Base-by-base conservation (phyloP, 2,329 filamentous ascomycete species). In the Aureobasidium sp. region DNA sequence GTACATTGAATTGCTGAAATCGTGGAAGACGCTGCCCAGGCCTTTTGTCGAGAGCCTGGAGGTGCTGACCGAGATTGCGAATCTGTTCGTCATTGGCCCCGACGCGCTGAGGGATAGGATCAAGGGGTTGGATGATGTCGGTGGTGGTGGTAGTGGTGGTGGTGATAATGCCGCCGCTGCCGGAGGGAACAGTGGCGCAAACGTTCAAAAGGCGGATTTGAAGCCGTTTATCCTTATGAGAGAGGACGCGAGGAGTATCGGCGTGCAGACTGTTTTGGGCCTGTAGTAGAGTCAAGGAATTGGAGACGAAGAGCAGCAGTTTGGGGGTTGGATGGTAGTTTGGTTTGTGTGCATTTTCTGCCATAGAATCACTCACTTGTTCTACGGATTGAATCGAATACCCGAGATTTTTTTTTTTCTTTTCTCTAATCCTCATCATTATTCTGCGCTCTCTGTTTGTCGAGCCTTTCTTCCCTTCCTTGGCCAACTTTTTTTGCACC, bases 21-120 rank as follows among this genome's bases (percentile, higher is more conserved):
- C 85, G 35, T 97, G 91, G 90, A 83, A 88, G 13, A 46, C 13
- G 0, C 47, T 79, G 42, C 84, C 85, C 51, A 50, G 53, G n/a
- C 33, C 81, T 25, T 83, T 79, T 54, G 67, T 72, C 50, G 67
- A 68, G 10, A 77, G 77, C 63, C 83, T 96, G 65, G 93, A 99
- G 76, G 83, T 96, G 47, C 76, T 99, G 62, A 87, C 90, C 27
- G 94, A 99, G 78, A 90, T 99, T 61, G 93, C 92, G 11, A 96
- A 92, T 69, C 76, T 99, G 57, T 99, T 99, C 72, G 95, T 99
- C 64, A 90, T 99, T 68, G 90, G 90, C 2, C 77, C 78, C 0
- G 78, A 81, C 63, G 79, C 79, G 27, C 64, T 82, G 64, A 74
- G 77, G 64, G 79, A 82, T 68, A 71, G 79, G 47, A 67, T 82